Evolutionary conservation across 768 basidiomycete genomes (phyloP).

Genomic region (Baorangia bicolor): DNA sequence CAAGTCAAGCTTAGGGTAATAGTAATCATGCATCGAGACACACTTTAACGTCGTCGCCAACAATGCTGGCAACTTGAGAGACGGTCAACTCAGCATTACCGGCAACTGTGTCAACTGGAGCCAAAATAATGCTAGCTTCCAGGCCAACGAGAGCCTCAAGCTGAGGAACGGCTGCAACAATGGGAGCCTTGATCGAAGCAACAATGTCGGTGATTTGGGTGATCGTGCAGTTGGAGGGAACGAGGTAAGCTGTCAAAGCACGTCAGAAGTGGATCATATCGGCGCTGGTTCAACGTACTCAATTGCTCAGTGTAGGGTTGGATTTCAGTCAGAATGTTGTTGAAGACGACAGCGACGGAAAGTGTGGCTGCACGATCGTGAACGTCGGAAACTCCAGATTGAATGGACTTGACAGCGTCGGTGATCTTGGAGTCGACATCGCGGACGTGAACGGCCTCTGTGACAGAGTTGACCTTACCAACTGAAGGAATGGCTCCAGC

Average conservation of each 20-base stretch:
- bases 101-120: slow-evolving; percentile 3
- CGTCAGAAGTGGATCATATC: not conserved
- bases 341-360: slow-evolving; percentile 31
- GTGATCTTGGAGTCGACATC: not conserved
- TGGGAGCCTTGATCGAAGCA: slow-evolving; percentile 20
- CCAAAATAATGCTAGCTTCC: slow-evolving; percentile 25
- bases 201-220: slow-evolving; percentile 21
- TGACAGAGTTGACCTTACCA: not conserved
- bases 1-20: not conserved
- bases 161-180: slow-evolving; percentile 21
- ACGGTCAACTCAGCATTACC: slow-evolving; percentile 27
- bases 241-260: slow-evolving; percentile 22
- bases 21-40: not conserved
- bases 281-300: slow-evolving; percentile 22
- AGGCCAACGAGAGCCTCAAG: slow-evolving; percentile 29
- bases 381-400: not conserved
- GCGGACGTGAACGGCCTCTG: not conserved
- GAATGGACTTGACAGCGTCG: not conserved
- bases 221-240: slow-evolving; percentile 23
- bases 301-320: slow-evolving; percentile 19
- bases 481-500: not conserved
- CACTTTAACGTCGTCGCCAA: slow-evolving; percentile 26
- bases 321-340: slow-evolving; percentile 13
- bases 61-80: slow-evolving; percentile 20
- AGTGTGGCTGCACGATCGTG: not conserved